Conservation (phyloP, 2,329 filamentous ascomycete species). For the Fusarium phyllophilum region DNA sequence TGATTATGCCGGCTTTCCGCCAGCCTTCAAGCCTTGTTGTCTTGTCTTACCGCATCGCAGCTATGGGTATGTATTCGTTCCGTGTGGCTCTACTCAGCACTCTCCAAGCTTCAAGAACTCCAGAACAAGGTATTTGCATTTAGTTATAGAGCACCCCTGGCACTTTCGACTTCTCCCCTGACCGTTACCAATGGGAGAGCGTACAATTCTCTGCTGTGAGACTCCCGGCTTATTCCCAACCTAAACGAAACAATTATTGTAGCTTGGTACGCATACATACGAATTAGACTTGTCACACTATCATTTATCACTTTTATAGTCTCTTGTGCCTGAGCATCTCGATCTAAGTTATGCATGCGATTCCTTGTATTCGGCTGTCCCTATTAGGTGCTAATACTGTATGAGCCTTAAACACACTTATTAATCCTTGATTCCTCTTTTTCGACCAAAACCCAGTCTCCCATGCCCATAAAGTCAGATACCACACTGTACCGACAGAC, state of each 20-base stretch:
- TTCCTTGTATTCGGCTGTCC: slow-evolving; percentile 22
- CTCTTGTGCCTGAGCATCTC: slow-evolving; percentile 17
- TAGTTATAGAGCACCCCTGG: not conserved
- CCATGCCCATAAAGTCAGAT: slow-evolving; percentile 5
- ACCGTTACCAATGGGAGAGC: not conserved
- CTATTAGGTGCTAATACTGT: slow-evolving; percentile 12
- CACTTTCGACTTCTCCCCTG: not conserved
- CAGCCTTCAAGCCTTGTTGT: slow-evolving; percentile 19
- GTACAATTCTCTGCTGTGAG: not conserved
- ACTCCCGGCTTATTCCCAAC: slow-evolving; percentile 8
- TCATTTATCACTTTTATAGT: slow-evolving; percentile 29
- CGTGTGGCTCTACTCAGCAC: not conserved
- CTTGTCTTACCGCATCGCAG: slow-evolving; percentile 1
- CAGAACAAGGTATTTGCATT: not conserved
- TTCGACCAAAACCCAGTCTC: not conserved
- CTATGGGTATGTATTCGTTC: not conserved
- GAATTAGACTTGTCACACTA: slow-evolving; percentile 13
- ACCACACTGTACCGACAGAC: slow-evolving; percentile 19
- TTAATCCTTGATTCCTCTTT: slow-evolving; percentile 21
- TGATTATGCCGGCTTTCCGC: slow-evolving; percentile 10
- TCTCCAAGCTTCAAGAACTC: slow-evolving; percentile 13
- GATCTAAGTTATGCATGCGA: slow-evolving; percentile 15
- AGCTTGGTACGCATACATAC: slow-evolving; percentile 4
- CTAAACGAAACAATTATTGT: slow-evolving; percentile 2
- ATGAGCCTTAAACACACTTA: slow-evolving; percentile 14